Evolutionary conservation across 2,329 filamentous ascomycete genomes (phyloP), one percentile per base, ranked within the genome.

Genomic region (Penicillium sp.): DNA sequence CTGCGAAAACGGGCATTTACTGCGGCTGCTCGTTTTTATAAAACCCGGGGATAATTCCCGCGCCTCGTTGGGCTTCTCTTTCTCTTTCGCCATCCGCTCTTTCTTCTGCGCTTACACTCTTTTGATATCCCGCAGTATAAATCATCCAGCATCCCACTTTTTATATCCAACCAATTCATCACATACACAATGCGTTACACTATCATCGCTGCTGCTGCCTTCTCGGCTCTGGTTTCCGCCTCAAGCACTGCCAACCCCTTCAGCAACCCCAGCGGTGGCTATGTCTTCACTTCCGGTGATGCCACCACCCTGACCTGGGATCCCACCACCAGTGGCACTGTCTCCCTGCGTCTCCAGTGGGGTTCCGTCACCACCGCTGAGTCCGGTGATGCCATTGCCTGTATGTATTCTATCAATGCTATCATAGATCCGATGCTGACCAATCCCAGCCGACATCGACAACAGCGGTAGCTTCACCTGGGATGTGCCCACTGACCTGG

Each of bases 381-480:
- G 53, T 60, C 68, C 8, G 81, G 80, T 22, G 70, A 68, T 31
- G 57, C 68, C 44, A 73, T 82, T 67, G 78, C 72, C 44, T 63
- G 80, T 82, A 70, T 68, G 79, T 74, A 27, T 10, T 31, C 7
- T 42, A 42, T 42, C 39, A 42, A 42, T 22, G 3, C 35, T 39
- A 19, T 39, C n/a, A 39, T 27, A 24, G 14, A 22, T 33, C 24
- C 8, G 11, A 29, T 46, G 54, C 54, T 56, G 29, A 57, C 26
- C 2, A 8, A 6, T 39, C 37, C 19, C 64, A 84, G 81, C 73
- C 49, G 68, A 63, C 62, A 77, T 84, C 61, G 60, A 68, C 58
- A 84, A 84, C 72, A 72, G 68, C 47, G 81, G 81, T 56, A 75
- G 69, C 59, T 83, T 75, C 73, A 78, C 76, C 55, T 83, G 82